phyloP scores from a whole-genome alignment of 2,329 filamentous ascomycete species.

The Ilyonectria sp. region DNA sequence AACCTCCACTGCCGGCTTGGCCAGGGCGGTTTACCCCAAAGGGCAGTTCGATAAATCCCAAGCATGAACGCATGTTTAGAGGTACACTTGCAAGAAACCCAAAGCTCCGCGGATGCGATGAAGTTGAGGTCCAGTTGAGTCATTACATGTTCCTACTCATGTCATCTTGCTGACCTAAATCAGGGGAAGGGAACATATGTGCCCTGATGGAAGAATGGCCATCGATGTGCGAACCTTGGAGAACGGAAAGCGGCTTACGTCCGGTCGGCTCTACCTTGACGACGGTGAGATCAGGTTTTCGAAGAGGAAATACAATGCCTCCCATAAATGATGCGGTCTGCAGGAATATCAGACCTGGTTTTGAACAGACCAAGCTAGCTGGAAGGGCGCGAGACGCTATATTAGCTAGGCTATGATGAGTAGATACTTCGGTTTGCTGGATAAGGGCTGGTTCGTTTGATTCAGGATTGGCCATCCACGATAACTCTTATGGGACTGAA shows the following conservation, averaged over 20 bases:
- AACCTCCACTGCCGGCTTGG: too few species aligned
- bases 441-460: not conserved
- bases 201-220: not conserved
- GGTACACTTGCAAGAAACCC: not conserved
- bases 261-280: not conserved
- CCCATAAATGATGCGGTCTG: too few species aligned
- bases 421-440: too few species aligned
- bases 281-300: too few species aligned
- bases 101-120: not conserved
- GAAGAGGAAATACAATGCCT: too few species aligned
- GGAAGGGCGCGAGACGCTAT: too few species aligned
- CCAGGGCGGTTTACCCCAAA: too few species aligned
- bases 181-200: not conserved
- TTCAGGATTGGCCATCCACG: not conserved
- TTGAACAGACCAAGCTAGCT: too few species aligned
- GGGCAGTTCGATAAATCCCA: not conserved
- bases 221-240: not conserved
- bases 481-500: too few species aligned
- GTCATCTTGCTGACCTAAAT: not conserved
- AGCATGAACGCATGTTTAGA: not conserved
- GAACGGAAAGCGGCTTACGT: not conserved
- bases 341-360: too few species aligned
- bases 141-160: not conserved
- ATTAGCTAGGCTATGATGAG: too few species aligned
- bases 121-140: not conserved